Evolutionary conservation across 768 basidiomycete species (phyloP), one percentile per base, ranked within the genome.

Genomic region (Ramaria sp.): DNA sequence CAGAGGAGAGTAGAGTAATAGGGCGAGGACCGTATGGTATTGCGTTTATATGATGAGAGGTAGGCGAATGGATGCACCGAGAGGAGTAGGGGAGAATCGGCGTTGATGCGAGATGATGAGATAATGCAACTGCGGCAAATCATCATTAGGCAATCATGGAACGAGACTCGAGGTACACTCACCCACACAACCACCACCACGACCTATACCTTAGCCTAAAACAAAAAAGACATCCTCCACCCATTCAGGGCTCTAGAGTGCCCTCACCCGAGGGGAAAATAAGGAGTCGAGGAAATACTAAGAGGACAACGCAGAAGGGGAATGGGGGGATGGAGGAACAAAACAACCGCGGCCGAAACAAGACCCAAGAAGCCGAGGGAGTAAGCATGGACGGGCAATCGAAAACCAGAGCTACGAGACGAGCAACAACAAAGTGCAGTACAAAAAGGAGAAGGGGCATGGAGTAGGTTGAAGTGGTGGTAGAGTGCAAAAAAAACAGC

Each of bases 371-470:
- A 49, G 19, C 17, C 31, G 27, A n/a, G 48, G 48, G 48, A 49
- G 31, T 49, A 49, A 49, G 48, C 10, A 49, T 49, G 48, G 42
- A 49, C 48, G 31, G 31, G 31, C 27, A 30, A 37, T 37, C 34
- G 34, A 37, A 49, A 49, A 49, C 48, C 48, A 27, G 31, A 49
- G 48, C 24, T 37, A 34, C 20, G 19, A 49, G 48, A 34, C 4
- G 31, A 49, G 48, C 51, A 33, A 49, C 31, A 37, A 24, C 11
- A 13, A 24, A 13, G 34, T 37, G 20, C 12, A 52, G 33, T 37
- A 52, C 31, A 52, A 52, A 52, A 52, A 52, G n/a, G 31, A 52
- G 51, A 52, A 20, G 51, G 31, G 31, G 51, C 51, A 52, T 52
- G 19, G 30, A 39, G 34, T 37, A 7, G 51, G 37, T 33, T 34